These are phyloP conservation scores for Kuraishia piskuri DNA, from an alignment of 805 yeast genomes.

Conservation along the genomic window DNA sequence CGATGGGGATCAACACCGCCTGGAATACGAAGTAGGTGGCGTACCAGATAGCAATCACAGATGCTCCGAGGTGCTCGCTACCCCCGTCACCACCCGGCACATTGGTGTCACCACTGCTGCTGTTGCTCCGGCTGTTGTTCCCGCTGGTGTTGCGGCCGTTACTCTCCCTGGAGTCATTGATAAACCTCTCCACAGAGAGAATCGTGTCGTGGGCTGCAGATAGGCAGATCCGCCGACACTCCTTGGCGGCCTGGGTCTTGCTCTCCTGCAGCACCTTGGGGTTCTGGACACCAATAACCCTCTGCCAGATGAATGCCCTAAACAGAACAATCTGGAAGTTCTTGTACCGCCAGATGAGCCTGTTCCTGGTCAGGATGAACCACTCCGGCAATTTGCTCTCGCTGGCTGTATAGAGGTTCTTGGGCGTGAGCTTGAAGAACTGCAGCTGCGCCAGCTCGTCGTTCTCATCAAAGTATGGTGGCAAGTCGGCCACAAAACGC, in stretches of 20 bases:
- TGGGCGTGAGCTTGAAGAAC: slow-evolving; percentile 16
- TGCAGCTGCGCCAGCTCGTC: slow-evolving; percentile 5
- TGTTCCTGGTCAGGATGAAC: slow-evolving; percentile 43
- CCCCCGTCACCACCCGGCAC: background rate
- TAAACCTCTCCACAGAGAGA: slow-evolving; percentile 33
- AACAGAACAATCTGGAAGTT: slow-evolving; percentile 46
- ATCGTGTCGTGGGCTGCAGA: slow-evolving; percentile 46
- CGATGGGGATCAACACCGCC: slow-evolving; percentile 51
- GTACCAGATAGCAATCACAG: slow-evolving; percentile 50
- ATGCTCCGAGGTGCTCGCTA: slow-evolving; percentile 16
- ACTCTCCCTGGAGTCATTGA: slow-evolving; percentile 6
- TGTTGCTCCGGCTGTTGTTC: slow-evolving; percentile 6
- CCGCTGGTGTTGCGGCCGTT: slow-evolving; percentile 5
- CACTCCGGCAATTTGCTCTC: slow-evolving; percentile 30
- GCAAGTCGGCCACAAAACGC: background rate
- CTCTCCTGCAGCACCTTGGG: slow-evolving; percentile 22
- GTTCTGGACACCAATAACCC: slow-evolving; percentile 30
- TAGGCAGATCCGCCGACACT: slow-evolving; percentile 41
- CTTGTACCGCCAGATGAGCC: slow-evolving; percentile 51
- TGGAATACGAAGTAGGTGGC: slow-evolving; percentile 56
- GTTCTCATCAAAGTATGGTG: slow-evolving; percentile 2
- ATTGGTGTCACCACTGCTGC: slow-evolving; percentile 1
- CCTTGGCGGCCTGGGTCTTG: slow-evolving; percentile 33
- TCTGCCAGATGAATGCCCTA: slow-evolving; percentile 49
- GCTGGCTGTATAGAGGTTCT: slow-evolving; percentile 9